Evolutionary conservation across 169 alveolate species (phyloP).

Genomic region (Pseudocohnilembus persalinus): DNA sequence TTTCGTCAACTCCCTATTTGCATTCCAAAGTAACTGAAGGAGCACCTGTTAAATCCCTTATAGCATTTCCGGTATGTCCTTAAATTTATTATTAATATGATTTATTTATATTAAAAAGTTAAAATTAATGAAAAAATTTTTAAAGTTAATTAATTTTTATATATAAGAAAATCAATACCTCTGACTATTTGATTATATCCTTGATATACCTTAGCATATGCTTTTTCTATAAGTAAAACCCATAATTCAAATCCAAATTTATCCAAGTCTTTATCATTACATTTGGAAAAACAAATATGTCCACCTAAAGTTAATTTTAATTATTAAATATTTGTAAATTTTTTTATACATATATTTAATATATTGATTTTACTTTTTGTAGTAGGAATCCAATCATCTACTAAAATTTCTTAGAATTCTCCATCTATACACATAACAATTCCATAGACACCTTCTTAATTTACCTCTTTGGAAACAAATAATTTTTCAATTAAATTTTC

Average conservation of each 20-base stretch:
- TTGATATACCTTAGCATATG: slow-evolving; percentile 83
- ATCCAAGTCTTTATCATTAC: not conserved
- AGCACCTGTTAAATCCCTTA: not conserved
- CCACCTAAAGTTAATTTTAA: not conserved
- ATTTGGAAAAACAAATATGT: not conserved
- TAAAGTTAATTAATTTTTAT: too few species aligned
- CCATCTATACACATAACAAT: not conserved
- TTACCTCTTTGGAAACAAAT: slow-evolving; percentile 40
- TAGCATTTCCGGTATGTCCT: not conserved
- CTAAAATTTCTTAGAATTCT: not conserved
- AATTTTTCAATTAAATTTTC: slow-evolving; percentile 52
- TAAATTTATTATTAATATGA: too few species aligned
- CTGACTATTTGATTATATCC: slow-evolving; percentile 66
- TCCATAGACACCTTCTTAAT: slow-evolving; percentile 25
- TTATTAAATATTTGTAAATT: too few species aligned
- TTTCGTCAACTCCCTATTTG: not conserved
- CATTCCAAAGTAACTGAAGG: not conserved
- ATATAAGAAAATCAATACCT: too few species aligned
- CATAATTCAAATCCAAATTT: slow-evolving; percentile 69
- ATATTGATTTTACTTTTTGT: too few species aligned
- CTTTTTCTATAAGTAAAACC: slow-evolving; percentile 81
- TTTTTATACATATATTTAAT: too few species aligned
- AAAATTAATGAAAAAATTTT: too few species aligned
- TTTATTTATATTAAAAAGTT: too few species aligned
- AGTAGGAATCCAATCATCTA: not conserved